Base-by-base conservation (phyloP, 371 early-diverging fungal genomes). In the Rhizopus delemar region DNA sequence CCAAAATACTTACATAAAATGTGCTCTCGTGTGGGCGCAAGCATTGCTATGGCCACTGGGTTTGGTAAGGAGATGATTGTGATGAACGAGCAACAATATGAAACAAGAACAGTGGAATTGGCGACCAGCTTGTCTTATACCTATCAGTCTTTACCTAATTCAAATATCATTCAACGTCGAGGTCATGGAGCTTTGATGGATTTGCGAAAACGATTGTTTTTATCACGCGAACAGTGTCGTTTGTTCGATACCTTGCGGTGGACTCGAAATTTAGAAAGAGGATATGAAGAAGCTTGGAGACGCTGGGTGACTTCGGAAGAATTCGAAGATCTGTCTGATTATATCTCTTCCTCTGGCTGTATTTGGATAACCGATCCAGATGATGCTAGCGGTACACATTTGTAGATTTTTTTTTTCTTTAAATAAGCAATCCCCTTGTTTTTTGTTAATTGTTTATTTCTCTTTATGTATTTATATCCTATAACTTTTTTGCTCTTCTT, bases 1-100 rank as follows among this genome's bases (percentile, higher is more conserved):
- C 92, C 94, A n/a, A 87, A 93, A 45, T 90, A 94, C 65, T 74
- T 81, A 53, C 93, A 94, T 75, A 94, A 94, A 74, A 89, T 93
- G 89, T 94, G 94, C 61, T 90, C 90, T 31, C 78, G 96, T 8
- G 96, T 96, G 2, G 95, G 93, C 0, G 93, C 95, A 2, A 89
- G 90, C 41, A 88, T 95, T 41, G 93, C 90, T 5, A 84, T 84
- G 60, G 94, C 95, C 0, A 91, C 95, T 2, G 94, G 93, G 2
- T 80, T 83, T 62, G 96, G 93, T 4, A 77, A 86, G 22, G 81
- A 86, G 58, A 93, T 96, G 94, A 86, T 94, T 1, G 94, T 91
- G 3, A 71, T 71, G 33, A 73, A 78, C 36, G 91, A 91, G 59
- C 63, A 85, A 41, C 89, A 89, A 59, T 96, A 94, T 66, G 90